These are phyloP conservation scores for Penicillium crystallinum DNA, from an alignment of 495 filamentous ascomycete genomes.

Conservation along the genomic window DNA sequence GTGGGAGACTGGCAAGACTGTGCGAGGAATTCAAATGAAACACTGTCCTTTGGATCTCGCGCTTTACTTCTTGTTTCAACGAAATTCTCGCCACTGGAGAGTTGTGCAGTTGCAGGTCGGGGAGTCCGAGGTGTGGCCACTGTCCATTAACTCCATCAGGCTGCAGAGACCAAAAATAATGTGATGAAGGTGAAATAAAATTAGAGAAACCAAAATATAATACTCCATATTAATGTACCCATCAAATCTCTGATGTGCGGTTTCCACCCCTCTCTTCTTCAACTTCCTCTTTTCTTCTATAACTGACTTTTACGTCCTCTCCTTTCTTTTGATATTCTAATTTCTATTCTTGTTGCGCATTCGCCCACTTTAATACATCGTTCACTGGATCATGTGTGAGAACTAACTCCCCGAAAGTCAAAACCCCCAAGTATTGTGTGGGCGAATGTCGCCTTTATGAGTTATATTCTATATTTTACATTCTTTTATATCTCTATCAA, in stretches of 20 bases:
- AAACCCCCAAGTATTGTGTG: constrained; percentile 26
- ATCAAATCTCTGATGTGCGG: constrained; percentile 5
- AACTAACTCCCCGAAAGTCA: constrained; percentile 7
- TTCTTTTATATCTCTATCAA: constrained; percentile 28
- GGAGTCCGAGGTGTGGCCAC: constrained; percentile 17
- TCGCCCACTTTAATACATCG: constrained; percentile 41
- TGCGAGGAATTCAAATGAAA: constrained; percentile 16
- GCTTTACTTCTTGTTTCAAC: constrained; percentile 5
- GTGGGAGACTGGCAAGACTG: constrained; percentile 17
- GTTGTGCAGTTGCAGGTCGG: constrained; percentile 14
- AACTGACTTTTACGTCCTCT: constrained; percentile 35
- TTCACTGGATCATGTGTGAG: constrained; percentile 24
- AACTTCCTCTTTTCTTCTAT: constrained; percentile 26
- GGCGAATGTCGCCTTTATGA: constrained; percentile 45
- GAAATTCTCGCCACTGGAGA: constrained; percentile 7
- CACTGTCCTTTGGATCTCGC: constrained; percentile 1
- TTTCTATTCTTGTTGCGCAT: constrained; percentile 44
- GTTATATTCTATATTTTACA: constrained; percentile 26
- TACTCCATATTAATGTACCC: constrained; percentile 10
- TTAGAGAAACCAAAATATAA: neutral
- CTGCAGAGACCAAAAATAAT: constrained; percentile 19
- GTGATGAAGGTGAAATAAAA: constrained; percentile 2
- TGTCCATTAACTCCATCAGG: constrained; percentile 19
- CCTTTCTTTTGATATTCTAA: constrained; percentile 50
- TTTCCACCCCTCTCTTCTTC: constrained; percentile 14